Evolutionary conservation across 164 flowering plant species (phyloP), one percentile per base, ranked within the genome.

Genomic region (Warburgia ugandensis): DNA sequence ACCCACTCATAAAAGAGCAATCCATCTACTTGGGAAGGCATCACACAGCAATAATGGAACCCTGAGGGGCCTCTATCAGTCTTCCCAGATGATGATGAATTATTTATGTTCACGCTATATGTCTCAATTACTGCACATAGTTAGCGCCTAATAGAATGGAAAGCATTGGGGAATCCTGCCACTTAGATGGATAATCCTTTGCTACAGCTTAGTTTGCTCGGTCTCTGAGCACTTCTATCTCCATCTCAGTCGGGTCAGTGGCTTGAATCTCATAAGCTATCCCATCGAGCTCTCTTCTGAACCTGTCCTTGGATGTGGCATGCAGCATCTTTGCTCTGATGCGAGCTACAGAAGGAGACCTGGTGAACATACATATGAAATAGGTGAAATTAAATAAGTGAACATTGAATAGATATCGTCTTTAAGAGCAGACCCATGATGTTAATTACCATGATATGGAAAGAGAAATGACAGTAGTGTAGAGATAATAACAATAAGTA

Each of bases 191-290:
- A n/a, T n/a, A n/a, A n/a, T n/a, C n/a, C n/a, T n/a, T n/a, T n/a
- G n/a, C n/a, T n/a, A n/a, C n/a, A n/a, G n/a, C n/a, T 19, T 49
- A 59, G 43, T 59, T 31, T 9, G 87, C 90, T 30, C 96, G 81
- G 32, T 84, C 89, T 49, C 62, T 62, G 42, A 84, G 60, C 68
- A 80, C 85, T 36, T 81, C 87, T 31, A 87, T 68, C 29, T 78
- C 87, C 92, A 87, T 77, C 57, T 87, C 96, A 12, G 83, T 70
- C 12, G 89, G 78, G 50, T 84, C 96, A 31, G 96, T 84, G 12
- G 96, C 96, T 65, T 87, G 96, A 46, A 87, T 71, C 60, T 87
- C 96, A 39, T 78, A 78, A 50, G 80, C 89, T 48, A 84, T 63
- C 17, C 96, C 92, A 23, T 76, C 75, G 29, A 86, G 73, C 60